Evolutionary conservation across 805 yeast genomes (phyloP), one percentile per base, ranked within the genome.

Genomic region (Torulaspora quercuum): DNA sequence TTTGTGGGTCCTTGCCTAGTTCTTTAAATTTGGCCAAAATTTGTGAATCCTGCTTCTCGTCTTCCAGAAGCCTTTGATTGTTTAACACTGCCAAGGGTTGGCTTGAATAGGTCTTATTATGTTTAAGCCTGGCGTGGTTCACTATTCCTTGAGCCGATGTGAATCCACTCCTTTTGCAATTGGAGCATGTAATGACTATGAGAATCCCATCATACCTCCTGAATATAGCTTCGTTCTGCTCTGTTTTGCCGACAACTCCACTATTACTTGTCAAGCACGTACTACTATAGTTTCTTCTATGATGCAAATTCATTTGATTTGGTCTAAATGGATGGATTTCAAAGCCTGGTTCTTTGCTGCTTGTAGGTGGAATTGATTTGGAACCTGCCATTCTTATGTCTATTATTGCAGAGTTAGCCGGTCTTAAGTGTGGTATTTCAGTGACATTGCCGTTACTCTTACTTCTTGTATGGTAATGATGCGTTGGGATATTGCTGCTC

Each of bases 111-210:
- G 79, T 85, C 37, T 72, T 75, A n/a, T 75, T 64, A 55, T 84
- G 94, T 6, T 88, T 82, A 16, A 81, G 70, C 41, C 92, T 67
- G 36, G 82, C 75, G 57, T 84, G 94, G 55, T 82, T 84, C 23
- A 82, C 69, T 48, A 84, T 82, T 10, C 92, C 92, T 53, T 84
- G 92, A 0, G 88, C 85, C 9, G 83, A 75, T 6, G 85, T 78
- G 52, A 84, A 84, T 44, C 82, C 83, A 26, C 77, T 70, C 35
- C 89, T 59, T 7, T 67, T 71, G 59, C 95, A 84, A 33, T 70
- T 73, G 1, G 78, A 75, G 55, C 95, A 84, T 6, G 76, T 77
- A 23, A 84, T 67, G 32, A 78, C 68, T 2, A 84, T 87, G 13
- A 81, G 61, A 1, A 80, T 68, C 2, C 89, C 89, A 55, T 84